phyloP scores from a whole-genome alignment of 2,329 filamentous ascomycete species.

The Sclerotinia subarctica region DNA sequence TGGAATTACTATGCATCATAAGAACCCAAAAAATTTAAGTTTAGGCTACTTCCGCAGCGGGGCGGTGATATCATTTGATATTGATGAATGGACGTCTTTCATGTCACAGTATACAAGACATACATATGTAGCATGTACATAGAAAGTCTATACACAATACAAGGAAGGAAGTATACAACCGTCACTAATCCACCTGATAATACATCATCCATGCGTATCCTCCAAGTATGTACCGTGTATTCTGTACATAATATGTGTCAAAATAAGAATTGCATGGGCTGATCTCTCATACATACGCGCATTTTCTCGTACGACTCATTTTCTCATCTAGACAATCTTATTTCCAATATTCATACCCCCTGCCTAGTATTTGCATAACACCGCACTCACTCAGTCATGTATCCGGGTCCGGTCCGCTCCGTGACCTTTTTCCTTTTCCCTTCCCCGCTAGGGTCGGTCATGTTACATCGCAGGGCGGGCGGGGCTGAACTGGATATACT shows the following conservation, averaged over 20 bases:
- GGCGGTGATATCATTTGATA: background rate
- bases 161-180: background rate
- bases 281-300: too few species aligned
- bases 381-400: background rate
- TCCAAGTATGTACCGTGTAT: background rate
- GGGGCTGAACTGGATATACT: background rate
- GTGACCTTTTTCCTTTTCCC: background rate
- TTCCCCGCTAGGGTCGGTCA: too few species aligned
- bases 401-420: background rate
- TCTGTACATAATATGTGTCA: too few species aligned
- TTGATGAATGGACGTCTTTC: too few species aligned
- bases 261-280: too few species aligned
- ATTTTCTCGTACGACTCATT: too few species aligned
- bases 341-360: too few species aligned
- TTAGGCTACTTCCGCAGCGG: constrained; percentile 6
- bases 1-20: background rate
- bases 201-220: background rate
- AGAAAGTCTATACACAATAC: background rate
- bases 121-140: background rate
- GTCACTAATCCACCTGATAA: background rate
- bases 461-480: background rate
- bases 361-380: background rate
- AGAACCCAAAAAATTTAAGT: background rate
- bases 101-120: background rate
- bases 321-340: background rate